Conservation (phyloP, 176 grass and related monocot species). For the Carex littledalei region DNA sequence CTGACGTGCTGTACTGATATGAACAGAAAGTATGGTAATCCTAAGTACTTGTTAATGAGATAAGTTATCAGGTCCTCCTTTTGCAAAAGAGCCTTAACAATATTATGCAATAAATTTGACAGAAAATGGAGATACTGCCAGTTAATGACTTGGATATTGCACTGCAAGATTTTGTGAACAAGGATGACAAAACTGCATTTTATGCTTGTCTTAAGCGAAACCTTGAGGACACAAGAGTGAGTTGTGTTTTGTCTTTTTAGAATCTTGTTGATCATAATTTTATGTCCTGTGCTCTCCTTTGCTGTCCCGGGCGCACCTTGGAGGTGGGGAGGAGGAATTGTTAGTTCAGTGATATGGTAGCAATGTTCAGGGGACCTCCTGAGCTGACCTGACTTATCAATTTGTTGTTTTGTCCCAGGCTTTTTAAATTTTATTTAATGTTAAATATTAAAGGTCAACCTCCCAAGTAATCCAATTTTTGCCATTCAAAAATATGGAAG, state of each 20-base stretch:
- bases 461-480: background rate
- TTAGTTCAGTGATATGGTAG: background rate
- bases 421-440: background rate
- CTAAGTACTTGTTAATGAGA: background rate
- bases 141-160: slow-evolving; percentile 57
- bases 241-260: background rate
- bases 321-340: no score
- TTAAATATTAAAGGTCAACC: background rate
- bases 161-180: slow-evolving; percentile 67
- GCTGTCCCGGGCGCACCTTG: background rate
- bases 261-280: background rate
- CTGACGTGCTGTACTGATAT: background rate
- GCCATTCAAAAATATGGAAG: background rate
- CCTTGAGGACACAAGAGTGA: slow-evolving; percentile 54
- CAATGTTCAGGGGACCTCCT: background rate
- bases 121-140: slow-evolving; percentile 64
- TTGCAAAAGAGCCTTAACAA: background rate
- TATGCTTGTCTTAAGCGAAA: slow-evolving; percentile 45
- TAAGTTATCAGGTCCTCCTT: background rate
- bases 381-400: background rate
- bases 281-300: background rate
- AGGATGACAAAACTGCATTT: slow-evolving; percentile 58
- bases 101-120: slow-evolving; percentile 27
- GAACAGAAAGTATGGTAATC: background rate
- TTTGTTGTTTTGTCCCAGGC: background rate